Conservation (phyloP, 257 asterid species). For the Voacanga thouarsii region DNA sequence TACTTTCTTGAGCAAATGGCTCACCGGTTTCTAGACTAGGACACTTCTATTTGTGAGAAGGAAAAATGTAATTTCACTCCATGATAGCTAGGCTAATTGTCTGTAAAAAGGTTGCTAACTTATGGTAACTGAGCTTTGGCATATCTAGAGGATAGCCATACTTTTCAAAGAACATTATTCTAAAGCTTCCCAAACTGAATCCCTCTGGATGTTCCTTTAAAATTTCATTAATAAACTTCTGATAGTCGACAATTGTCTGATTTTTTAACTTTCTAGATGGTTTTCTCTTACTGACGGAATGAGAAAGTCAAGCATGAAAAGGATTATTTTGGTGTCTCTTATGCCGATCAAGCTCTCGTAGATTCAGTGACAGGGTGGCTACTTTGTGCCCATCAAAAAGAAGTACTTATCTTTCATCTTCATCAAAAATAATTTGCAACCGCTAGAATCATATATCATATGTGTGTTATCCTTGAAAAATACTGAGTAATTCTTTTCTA, state of each 20-base stretch:
- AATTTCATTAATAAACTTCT: conserved; percentile 51
- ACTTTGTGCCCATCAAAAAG: conserved; percentile 4
- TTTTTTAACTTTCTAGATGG: conserved; percentile 40
- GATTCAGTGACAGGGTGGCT: conserved; percentile 8
- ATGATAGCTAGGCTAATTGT: conserved; percentile 57
- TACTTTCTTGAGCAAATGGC: conserved; percentile 25
- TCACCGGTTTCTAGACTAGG: conserved; percentile 19
- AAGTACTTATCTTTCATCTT: no score
- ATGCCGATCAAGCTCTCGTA: conserved; percentile 30
- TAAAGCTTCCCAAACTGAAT: conserved; percentile 44
- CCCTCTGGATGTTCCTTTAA: conserved; percentile 70
- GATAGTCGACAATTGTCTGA: conserved; percentile 58
- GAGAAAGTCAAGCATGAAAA: conserved; percentile 47
- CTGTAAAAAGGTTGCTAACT: no score
- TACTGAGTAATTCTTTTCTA: no score
- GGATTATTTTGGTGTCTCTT: conserved; percentile 42
- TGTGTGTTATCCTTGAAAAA: no score
- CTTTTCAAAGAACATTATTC: conserved; percentile 52
- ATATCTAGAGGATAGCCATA: conserved; percentile 64
- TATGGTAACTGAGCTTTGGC: conserved; percentile 61
- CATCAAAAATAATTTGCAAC: no score
- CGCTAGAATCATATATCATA: no score
- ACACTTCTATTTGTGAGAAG: conserved; percentile 33
- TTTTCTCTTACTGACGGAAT: conserved; percentile 21
- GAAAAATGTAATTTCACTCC: conserved; percentile 48